Percentiles rank a stretch among this genome's conserved stretches.
Evolutionary conservation across 2,329 filamentous ascomycete species (phyloP).

Genomic region (Aspergillus spinulosporus): DNA sequence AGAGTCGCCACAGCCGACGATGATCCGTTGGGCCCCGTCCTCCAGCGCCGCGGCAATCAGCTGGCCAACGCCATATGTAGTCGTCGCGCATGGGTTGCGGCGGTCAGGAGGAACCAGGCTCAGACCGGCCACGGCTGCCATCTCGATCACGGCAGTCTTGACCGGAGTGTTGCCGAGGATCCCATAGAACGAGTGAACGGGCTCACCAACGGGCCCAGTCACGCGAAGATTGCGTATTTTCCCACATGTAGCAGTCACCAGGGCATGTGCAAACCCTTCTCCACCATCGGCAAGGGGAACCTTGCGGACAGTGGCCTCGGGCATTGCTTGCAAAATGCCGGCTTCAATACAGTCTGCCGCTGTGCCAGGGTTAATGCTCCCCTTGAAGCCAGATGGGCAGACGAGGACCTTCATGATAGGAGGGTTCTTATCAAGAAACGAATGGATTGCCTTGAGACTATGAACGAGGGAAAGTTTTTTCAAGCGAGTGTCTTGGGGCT

Average conservation of each 20-base stretch:
- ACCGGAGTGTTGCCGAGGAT: conserved; percentile 38
- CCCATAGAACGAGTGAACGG: conserved; percentile 50
- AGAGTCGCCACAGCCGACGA: conserved; percentile 57
- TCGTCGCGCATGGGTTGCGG: conserved; percentile 52
- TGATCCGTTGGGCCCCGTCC: conserved; percentile 47
- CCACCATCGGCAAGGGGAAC: conserved; percentile 56
- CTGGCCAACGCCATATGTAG: conserved; percentile 55
- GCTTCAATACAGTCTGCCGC: conserved; percentile 54
- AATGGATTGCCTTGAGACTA: not conserved
- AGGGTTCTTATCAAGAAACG: not conserved
- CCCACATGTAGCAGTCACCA: conserved; percentile 49
- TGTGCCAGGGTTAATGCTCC: conserved; percentile 51
- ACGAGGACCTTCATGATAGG: conserved; percentile 44
- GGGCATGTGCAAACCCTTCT: conserved; percentile 53
- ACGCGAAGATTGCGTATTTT: conserved; percentile 40
- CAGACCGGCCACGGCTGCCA: conserved; percentile 56
- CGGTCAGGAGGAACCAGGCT: conserved; percentile 49
- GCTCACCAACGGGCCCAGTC: conserved; percentile 47
- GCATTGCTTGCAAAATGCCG: conserved; percentile 49
- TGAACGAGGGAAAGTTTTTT: not conserved
- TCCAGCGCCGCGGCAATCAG: conserved; percentile 51
- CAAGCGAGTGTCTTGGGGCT: not conserved
- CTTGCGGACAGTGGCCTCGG: conserved; percentile 49
- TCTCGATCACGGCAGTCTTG: conserved; percentile 52
- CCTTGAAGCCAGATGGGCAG: conserved; percentile 57